A percentile compares a stretch with the other conserved stretches of the same genome.
phyloP scores from a whole-genome alignment of 208 protist genomes.

The Crithidia brevicula region DNA sequence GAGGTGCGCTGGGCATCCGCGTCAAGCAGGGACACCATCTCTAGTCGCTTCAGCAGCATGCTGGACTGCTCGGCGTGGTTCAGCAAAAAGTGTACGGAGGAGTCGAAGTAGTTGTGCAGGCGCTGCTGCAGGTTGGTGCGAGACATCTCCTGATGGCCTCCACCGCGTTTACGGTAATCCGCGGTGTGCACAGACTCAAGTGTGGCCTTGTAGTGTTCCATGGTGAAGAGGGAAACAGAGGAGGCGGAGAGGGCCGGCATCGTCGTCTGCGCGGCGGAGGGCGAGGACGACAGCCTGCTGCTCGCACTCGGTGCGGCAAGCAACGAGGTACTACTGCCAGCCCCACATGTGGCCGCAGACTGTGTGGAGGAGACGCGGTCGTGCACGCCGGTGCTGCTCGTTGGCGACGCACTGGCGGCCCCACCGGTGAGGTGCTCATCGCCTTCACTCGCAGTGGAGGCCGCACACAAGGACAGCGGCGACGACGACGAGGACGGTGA shows the following conservation, averaged over 20 bases:
- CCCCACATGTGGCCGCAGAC: not conserved
- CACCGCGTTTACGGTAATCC: slow-evolving; percentile 27
- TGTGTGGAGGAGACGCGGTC: not conserved
- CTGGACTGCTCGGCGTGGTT: slow-evolving; percentile 70
- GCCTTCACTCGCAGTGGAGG: no score
- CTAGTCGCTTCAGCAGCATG: slow-evolving; percentile 62
- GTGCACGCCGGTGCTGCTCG: not conserved
- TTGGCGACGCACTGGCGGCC: no score
- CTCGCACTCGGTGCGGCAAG: not conserved
- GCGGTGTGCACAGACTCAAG: slow-evolving; percentile 31
- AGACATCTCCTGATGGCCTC: slow-evolving; percentile 25
- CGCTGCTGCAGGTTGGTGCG: slow-evolving; percentile 50
- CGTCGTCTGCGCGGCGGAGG: not conserved
- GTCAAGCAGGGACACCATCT: slow-evolving; percentile 69
- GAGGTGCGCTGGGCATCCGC: slow-evolving; percentile 59
- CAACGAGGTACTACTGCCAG: no score
- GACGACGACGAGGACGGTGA: slow-evolving; percentile 4
- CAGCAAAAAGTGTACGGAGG: slow-evolving; percentile 69
- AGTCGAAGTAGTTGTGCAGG: slow-evolving; percentile 71
- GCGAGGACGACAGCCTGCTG: not conserved
- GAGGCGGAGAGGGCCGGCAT: slow-evolving; percentile 16
- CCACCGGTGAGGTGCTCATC: no score
- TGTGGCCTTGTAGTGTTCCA: slow-evolving; percentile 31
- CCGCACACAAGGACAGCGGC: not conserved
- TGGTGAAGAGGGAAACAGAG: slow-evolving; percentile 32